Evolutionary conservation across 768 basidiomycete species (phyloP).

Genomic region (Neoboletus magnificus): DNA sequence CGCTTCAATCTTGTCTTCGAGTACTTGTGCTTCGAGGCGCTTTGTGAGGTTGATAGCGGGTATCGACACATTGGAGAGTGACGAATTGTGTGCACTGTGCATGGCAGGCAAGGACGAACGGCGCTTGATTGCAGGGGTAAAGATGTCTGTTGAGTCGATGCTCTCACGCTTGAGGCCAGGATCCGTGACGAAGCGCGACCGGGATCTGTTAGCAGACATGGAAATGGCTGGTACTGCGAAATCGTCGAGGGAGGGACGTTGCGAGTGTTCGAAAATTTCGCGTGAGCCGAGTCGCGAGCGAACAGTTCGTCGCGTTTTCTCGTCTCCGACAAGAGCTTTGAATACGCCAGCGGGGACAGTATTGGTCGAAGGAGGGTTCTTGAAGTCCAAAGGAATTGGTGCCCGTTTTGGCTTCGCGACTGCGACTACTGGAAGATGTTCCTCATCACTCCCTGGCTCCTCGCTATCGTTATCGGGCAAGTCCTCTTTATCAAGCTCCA

Average conservation of each 20-base stretch:
- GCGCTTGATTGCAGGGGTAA: conserved; percentile 43
- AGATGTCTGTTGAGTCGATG: conserved; percentile 37
- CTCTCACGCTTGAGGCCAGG: conserved; percentile 41
- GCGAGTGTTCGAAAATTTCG: conserved; percentile 68
- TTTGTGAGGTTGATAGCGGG: conserved; percentile 51
- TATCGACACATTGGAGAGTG: conserved; percentile 43
- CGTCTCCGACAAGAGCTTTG: conserved; percentile 71
- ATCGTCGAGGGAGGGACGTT: conserved; percentile 76
- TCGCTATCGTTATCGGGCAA: conserved; percentile 1
- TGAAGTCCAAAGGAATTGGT: conserved; percentile 80
- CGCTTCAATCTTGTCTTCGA: conserved; percentile 59
- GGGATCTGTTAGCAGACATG: conserved; percentile 55
- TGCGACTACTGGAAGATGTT: conserved; percentile 11
- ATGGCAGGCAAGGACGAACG: conserved; percentile 59
- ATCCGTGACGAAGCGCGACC: conserved; percentile 56
- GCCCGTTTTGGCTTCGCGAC: conserved; percentile 53
- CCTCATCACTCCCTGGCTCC: conserved; percentile 17
- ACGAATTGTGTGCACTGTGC: conserved; percentile 43
- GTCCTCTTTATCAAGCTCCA: conserved; percentile 10
- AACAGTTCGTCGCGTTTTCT: conserved; percentile 65
- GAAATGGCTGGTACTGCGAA: conserved; percentile 63
- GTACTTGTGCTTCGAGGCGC: conserved; percentile 55
- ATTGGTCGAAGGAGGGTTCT: conserved; percentile 57
- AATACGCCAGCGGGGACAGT: conserved; percentile 85
- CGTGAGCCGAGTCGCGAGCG: conserved; percentile 73